These are phyloP conservation scores for Gnaphalium uliginosum DNA, from an alignment of 129 eudicot genomes.

Conservation along the genomic window DNA sequence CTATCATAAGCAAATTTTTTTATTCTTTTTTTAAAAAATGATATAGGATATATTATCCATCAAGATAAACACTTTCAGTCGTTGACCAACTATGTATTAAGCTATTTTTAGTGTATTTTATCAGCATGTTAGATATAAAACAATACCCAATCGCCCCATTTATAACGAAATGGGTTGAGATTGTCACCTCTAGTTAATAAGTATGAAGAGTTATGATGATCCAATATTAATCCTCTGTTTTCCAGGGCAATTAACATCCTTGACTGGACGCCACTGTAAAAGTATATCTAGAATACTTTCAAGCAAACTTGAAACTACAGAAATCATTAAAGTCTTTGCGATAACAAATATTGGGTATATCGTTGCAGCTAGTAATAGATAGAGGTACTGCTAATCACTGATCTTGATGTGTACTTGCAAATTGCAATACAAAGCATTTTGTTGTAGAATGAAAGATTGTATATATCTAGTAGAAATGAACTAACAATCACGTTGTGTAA, in stretches of 20 bases:
- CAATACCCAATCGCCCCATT: not conserved
- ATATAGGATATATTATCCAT: not conserved
- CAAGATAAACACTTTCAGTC: not conserved
- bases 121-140: not conserved
- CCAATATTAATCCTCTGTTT: not conserved
- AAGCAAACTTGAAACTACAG: constrained; percentile 1
- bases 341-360: constrained; percentile 1
- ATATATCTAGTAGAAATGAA: constrained; percentile 22
- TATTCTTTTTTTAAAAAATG: not conserved
- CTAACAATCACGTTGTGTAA: not conserved
- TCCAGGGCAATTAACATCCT: constrained; percentile 31
- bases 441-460: constrained; percentile 18
- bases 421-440: not conserved
- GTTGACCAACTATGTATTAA: not conserved
- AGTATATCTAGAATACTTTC: constrained; percentile 19
- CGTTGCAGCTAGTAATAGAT: constrained; percentile 23
- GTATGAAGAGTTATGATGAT: not conserved
- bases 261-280: not conserved
- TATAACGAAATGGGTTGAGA: not conserved
- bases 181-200: not conserved
- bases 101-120: not conserved
- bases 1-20: not conserved
- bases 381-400: constrained; percentile 34
- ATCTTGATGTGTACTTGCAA: constrained; percentile 28
- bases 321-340: constrained; percentile 16